Conservation (phyloP, 768 basidiomycete genomes). For the Neoboletus magnificus region DNA sequence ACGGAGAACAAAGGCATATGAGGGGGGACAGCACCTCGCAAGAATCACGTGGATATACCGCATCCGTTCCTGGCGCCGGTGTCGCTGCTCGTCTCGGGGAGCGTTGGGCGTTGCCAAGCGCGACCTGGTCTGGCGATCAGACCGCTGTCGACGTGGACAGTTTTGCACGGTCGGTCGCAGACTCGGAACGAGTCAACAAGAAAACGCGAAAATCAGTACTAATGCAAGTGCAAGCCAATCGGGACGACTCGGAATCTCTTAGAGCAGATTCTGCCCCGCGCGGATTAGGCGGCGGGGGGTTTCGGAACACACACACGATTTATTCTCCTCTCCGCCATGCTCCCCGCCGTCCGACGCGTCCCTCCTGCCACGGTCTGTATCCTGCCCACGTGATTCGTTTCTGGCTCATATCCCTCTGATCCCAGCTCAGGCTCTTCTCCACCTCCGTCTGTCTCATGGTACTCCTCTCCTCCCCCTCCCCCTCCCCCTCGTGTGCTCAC, state of each 20-base stretch:
- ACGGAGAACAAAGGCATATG: not conserved
- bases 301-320: conserved; percentile 4
- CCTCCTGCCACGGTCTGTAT: conserved; percentile 3
- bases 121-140: not conserved
- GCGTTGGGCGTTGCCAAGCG: not conserved
- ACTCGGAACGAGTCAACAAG: not conserved
- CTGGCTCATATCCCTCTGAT: not conserved
- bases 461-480: not conserved
- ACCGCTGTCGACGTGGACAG: not conserved
- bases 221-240: no score
- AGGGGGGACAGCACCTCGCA: not conserved
- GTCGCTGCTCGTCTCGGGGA: no score
- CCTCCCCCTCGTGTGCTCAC: not conserved
- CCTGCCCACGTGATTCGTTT: conserved; percentile 22
- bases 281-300: no score
- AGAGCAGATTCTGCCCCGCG: no score
- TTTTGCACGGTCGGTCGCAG: no score
- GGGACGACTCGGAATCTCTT: not conserved
- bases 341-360: conserved; percentile 12
- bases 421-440: conserved; percentile 21
- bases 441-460: conserved; percentile 38
- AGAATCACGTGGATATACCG: conserved; percentile 29
- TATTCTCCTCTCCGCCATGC: conserved; percentile 6
- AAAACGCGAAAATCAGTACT: no score
- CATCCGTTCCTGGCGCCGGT: conserved; percentile 1